Conservation (phyloP, 2,329 filamentous ascomycete species). For the Calonectria pseudoreteaudii region DNA sequence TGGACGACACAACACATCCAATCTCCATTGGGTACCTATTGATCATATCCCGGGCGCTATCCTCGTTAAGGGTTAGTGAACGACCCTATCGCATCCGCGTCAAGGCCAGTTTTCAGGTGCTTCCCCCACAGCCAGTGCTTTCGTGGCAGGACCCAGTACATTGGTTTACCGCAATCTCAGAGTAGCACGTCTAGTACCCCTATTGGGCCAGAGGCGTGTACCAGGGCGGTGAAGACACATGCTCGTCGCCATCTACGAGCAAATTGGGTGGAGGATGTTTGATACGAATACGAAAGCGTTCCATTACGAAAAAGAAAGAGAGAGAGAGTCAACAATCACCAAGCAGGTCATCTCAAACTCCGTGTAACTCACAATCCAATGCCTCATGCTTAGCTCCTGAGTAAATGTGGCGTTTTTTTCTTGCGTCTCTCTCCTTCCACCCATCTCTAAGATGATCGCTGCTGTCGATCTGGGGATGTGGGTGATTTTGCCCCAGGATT, state of each 20-base stretch:
- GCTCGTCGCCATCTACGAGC: constrained; percentile 23
- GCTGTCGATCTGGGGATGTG: constrained; percentile 19
- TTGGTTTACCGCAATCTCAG: background rate
- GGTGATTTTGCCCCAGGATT: constrained; percentile 16
- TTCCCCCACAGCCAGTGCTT: constrained; percentile 22
- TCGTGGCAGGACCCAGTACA: constrained; percentile 15
- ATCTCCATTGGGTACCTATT: constrained; percentile 42
- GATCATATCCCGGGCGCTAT: constrained; percentile 37
- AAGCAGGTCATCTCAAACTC: background rate
- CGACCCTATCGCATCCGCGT: constrained; percentile 31
- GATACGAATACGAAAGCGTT: constrained; percentile 49
- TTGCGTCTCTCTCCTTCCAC: background rate
- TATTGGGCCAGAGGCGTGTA: background rate
- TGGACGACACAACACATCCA: constrained; percentile 40
- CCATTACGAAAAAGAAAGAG: constrained; percentile 34
- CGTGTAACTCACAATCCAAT: background rate
- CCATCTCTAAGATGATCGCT: background rate
- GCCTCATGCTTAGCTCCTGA: background rate
- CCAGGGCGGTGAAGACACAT: constrained; percentile 37
- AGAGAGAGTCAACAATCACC: constrained; percentile 7
- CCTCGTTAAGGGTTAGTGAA: constrained; percentile 28
- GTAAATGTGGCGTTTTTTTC: background rate
- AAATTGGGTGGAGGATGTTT: constrained; percentile 26
- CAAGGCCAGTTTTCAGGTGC: constrained; percentile 28
- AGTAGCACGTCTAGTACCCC: background rate